Percentiles rank a stretch among this genome's conserved stretches.
Evolutionary conservation across 108 stramenopile species (phyloP).

Genomic region (Cyclotella atomus): DNA sequence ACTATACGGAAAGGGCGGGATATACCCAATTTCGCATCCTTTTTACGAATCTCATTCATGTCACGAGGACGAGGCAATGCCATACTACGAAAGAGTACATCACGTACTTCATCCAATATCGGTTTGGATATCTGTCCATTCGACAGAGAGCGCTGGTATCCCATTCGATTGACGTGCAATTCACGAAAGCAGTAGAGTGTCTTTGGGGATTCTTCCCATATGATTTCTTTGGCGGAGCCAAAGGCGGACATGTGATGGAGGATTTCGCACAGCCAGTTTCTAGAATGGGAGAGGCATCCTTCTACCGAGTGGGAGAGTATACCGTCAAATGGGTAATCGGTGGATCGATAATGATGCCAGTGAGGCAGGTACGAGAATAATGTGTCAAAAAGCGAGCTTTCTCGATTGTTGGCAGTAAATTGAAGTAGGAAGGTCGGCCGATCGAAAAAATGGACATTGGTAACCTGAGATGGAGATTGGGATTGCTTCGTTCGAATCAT

Average conservation of each 20-base stretch:
- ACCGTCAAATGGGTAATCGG: constrained; percentile 12
- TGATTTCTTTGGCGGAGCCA: constrained; percentile 13
- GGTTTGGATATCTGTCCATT: background rate
- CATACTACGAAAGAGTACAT: constrained; percentile 12
- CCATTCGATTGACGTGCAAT: constrained; percentile 2
- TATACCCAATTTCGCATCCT: constrained; percentile 32
- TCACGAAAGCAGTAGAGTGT: constrained; percentile 17
- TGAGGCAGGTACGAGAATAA: constrained; percentile 17
- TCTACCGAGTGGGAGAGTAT: constrained; percentile 26
- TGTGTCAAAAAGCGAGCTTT: constrained; percentile 16
- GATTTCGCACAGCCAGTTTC: constrained; percentile 25
- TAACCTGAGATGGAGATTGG: constrained; percentile 12
- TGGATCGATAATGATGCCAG: constrained; percentile 10
- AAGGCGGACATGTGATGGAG: constrained; percentile 17
- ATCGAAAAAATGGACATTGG: constrained; percentile 19
- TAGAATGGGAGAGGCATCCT: constrained; percentile 20
- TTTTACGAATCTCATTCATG: constrained; percentile 26
- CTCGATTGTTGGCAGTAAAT: constrained; percentile 10
- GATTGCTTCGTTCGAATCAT: constrained; percentile 6
- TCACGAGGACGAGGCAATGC: constrained; percentile 18
- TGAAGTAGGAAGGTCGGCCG: constrained; percentile 11
- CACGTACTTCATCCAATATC: constrained; percentile 19
- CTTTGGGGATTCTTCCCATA: constrained; percentile 7
- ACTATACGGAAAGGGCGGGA: constrained; percentile 17
- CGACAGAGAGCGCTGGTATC: constrained; percentile 1